Conservation (phyloP, 352 stramenopile species). For the Phytopythium montanum region DNA sequence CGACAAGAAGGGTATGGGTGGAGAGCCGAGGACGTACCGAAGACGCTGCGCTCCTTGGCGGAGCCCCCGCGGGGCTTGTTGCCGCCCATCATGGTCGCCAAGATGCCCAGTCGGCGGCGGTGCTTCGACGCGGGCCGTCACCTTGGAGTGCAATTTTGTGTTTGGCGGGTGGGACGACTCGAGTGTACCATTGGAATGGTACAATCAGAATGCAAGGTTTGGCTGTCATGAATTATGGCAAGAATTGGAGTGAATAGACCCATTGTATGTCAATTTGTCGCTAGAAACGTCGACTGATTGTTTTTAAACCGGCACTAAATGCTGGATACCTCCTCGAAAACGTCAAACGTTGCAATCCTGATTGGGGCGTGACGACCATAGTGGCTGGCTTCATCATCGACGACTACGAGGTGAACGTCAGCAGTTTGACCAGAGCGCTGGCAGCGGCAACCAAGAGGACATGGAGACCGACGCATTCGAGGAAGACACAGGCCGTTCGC, state of each 20-base stretch:
- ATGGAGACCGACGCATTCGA: too few species aligned
- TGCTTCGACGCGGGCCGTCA: not conserved
- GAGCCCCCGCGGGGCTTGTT: conserved; percentile 56
- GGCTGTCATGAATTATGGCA: not conserved
- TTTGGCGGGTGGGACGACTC: not conserved
- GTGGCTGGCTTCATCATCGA: too few species aligned
- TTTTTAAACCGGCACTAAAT: not conserved
- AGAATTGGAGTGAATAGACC: not conserved
- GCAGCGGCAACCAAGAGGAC: too few species aligned
- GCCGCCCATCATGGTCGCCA: conserved; percentile 18
- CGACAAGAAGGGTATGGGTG: not conserved
- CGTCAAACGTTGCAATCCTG: not conserved
- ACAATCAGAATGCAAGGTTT: not conserved
- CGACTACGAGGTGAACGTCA: too few species aligned
- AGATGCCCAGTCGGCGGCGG: not conserved
- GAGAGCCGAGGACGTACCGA: conserved; percentile 44
- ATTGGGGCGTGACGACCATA: too few species aligned
- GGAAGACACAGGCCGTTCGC: too few species aligned
- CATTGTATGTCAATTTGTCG: not conserved
- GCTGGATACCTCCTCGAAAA: not conserved
- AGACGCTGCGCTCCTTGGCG: conserved; percentile 85
- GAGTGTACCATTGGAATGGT: not conserved
- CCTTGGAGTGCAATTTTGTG: not conserved
- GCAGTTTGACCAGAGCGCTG: too few species aligned
- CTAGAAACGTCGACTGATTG: not conserved